These are phyloP conservation scores for Epicoccum sorghinum DNA, from an alignment of 2,329 filamentous ascomycete genomes.

Conservation along the genomic window DNA sequence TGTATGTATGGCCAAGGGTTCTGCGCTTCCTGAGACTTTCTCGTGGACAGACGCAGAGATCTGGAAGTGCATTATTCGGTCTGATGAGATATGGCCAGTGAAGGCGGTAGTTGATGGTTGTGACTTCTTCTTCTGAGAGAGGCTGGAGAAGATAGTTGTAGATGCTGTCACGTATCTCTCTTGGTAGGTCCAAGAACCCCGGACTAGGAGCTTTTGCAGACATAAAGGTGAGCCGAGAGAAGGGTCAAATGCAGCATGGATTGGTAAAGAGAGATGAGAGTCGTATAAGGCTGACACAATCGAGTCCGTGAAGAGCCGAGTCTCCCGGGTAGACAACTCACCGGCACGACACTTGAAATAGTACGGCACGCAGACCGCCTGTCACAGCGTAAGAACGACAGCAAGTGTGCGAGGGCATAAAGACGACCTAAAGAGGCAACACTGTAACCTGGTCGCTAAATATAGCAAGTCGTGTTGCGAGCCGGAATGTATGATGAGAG, in stretches of 20 bases:
- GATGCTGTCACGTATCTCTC: slow-evolving; percentile 15
- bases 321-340: neutral
- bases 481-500: slow-evolving; percentile 14
- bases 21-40: neutral
- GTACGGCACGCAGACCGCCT: slow-evolving; percentile 5
- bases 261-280: neutral
- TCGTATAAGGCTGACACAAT: no score
- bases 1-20: neutral
- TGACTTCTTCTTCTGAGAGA: slow-evolving; percentile 43
- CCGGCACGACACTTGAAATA: slow-evolving; percentile 5
- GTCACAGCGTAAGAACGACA: neutral
- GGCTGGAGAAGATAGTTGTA: slow-evolving; percentile 31
- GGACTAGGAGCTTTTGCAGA: neutral
- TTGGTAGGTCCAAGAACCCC: slow-evolving; percentile 3
- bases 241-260: no score
- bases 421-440: neutral
- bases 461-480: slow-evolving; percentile 5
- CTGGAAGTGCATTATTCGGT: slow-evolving; percentile 39
- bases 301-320: neutral
- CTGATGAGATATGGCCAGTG: slow-evolving; percentile 37
- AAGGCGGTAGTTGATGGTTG: slow-evolving; percentile 44
- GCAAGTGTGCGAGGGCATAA: slow-evolving; percentile 1
- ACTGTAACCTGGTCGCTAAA: slow-evolving; percentile 7
- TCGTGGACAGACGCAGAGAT: slow-evolving; percentile 33
- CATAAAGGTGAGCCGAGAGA: neutral